A percentile compares a stretch with the other conserved stretches of the same genome.
Conservation (phyloP, 352 stramenopile genomes). For the Phytopythium chamaehyphon region DNA sequence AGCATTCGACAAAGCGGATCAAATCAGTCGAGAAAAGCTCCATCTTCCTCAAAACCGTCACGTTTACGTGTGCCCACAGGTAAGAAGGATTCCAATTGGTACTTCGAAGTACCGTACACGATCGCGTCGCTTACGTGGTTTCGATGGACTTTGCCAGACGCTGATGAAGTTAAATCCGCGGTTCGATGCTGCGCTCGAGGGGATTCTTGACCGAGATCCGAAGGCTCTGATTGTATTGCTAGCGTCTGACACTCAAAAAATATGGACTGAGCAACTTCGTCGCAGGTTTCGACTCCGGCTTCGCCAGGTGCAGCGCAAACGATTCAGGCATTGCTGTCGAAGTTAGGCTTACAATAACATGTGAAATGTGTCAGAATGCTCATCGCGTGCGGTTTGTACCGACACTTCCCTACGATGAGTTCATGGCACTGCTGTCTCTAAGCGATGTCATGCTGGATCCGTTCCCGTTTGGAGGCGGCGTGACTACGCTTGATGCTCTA, state of each 20-base stretch:
- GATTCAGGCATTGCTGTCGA: slow-evolving; percentile 3
- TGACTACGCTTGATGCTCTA: slow-evolving; percentile 81
- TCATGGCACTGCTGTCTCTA: slow-evolving; percentile 43
- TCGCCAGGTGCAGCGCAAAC: slow-evolving; percentile 26
- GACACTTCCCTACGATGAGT: slow-evolving; percentile 51
- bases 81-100: slow-evolving; percentile 7
- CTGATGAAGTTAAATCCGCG: slow-evolving; percentile 63
- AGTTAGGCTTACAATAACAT: not conserved
- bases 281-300: slow-evolving; percentile 33
- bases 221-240: slow-evolving; percentile 39
- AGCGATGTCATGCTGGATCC: slow-evolving; percentile 78
- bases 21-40: slow-evolving; percentile 28
- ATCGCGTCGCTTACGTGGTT: slow-evolving; percentile 1
- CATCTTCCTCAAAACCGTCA: slow-evolving; percentile 34
- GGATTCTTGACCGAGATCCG: slow-evolving; percentile 34
- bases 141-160: slow-evolving; percentile 21
- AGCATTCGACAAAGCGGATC: slow-evolving; percentile 1
- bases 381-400: slow-evolving; percentile 54
- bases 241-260: slow-evolving; percentile 33
- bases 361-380: slow-evolving; percentile 9
- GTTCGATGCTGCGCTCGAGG: slow-evolving; percentile 41
- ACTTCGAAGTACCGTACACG: too few species aligned
- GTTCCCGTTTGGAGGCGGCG: slow-evolving; percentile 81
- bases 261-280: slow-evolving; percentile 53
- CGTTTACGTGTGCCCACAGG: slow-evolving; percentile 56